Evolutionary conservation across 163 green algal genomes (phyloP).

Genomic region (Chlamydomonas reinhardtii): DNA sequence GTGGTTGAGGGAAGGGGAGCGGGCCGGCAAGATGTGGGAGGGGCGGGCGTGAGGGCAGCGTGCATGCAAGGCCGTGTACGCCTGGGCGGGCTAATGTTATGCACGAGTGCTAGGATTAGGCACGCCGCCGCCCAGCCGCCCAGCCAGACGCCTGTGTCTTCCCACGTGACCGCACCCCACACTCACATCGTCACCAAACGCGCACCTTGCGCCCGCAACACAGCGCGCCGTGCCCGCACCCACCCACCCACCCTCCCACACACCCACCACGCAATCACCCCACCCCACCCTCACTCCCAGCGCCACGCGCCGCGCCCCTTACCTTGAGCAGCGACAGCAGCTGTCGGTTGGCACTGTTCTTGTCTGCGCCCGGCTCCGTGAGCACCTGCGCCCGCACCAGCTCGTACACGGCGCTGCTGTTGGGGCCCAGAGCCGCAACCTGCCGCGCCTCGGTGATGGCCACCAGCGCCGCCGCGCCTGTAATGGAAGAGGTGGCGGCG

Average conservation of each 20-base stretch:
- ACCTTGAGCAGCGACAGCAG: constrained; percentile 19
- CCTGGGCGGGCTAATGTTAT: no score
- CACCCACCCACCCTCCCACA: no score
- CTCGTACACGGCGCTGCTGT: constrained; percentile 23
- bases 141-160: no score
- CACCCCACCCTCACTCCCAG: neutral
- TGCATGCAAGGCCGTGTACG: no score
- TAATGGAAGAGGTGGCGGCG: no score
- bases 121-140: no score
- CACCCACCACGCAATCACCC: neutral
- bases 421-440: constrained; percentile 32
- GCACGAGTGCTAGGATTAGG: no score
- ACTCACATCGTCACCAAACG: no score
- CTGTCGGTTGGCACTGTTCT: constrained; percentile 16
- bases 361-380: constrained; percentile 5
- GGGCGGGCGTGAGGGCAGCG: no score
- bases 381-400: constrained; percentile 2
- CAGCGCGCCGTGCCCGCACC: no score
- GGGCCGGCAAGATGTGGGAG: neutral
- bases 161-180: no score
- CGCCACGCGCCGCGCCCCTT: neutral
- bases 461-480: constrained; percentile 23
- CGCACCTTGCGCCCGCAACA: no score
- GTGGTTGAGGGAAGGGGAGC: neutral
- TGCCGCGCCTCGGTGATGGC: constrained; percentile 28